Evolutionary conservation across 2,329 filamentous ascomycete genomes (phyloP), one percentile per base, ranked within the genome.

Genomic region (Fusarium hainanense): DNA sequence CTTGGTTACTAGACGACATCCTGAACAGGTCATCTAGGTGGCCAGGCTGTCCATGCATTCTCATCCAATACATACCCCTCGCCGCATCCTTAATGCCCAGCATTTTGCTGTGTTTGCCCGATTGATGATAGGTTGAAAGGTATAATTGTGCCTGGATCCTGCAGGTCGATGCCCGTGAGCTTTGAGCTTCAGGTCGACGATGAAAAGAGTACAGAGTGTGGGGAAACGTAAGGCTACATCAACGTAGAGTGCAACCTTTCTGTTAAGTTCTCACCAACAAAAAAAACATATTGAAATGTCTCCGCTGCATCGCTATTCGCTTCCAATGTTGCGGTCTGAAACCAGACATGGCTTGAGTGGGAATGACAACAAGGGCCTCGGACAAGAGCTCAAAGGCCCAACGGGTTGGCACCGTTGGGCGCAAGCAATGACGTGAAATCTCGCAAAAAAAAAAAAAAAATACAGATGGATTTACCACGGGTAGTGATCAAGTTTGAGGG

Each of bases 61-160:
- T 55, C 30, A 63, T 72, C 42, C 57, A 21, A 65, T 56, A 62
- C 62, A 61, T 58, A 66, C 72, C 71, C 69, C 68, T 73, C 72
- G 51, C 67, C 54, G 64, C 66, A 55, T 60, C 44, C 54, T 43
- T 69, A 68, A 68, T 50, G 27, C 27, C 47, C 25, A 51, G 18
- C 13, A 27, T 23, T 37, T 37, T n/a, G 42, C 52, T 66, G 51
- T 61, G 46, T 56, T 51, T 49, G 28, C 40, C 49, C 52, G 50
- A 43, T 48, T 61, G 18, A 34, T 57, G 48, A 59, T 71, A 61
- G 57, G 64, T 49, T 58, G 65, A n/a, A 34, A 41, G 20, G 49
- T 32, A 54, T 63, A 59, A 69, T 70, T 70, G 72, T 74, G 69
- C 72, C 72, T 74, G 72, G 66, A 73, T 74, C 62, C 72, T 54